Conservation (phyloP, 1,284 basidiomycete species). For the Sutorius eximius region DNA sequence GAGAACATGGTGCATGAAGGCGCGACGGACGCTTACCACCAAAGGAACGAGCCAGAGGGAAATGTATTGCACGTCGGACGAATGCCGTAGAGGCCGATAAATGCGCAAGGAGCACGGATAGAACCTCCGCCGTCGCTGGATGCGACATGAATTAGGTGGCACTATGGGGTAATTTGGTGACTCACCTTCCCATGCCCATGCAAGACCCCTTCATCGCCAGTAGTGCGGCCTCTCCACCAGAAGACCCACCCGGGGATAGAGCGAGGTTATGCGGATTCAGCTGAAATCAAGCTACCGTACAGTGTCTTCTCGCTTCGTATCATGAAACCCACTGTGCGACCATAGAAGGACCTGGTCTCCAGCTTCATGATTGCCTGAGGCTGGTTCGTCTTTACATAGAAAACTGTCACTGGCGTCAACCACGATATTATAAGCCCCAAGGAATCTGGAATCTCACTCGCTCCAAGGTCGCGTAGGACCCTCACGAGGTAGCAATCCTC, state of each 20-base stretch:
- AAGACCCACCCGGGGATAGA: constrained; percentile 48
- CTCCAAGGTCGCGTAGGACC: constrained; percentile 35
- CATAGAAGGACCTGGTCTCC: constrained; percentile 41
- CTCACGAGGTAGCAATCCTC: constrained; percentile 27
- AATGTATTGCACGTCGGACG: constrained; percentile 48
- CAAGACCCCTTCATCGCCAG: constrained; percentile 48
- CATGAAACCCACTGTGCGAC: constrained; percentile 36
- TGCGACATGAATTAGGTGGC: not conserved
- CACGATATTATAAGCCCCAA: not conserved
- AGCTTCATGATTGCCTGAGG: constrained; percentile 44
- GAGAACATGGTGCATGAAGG: constrained; percentile 28
- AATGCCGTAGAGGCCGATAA: constrained; percentile 45
- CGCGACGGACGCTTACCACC: constrained; percentile 31
- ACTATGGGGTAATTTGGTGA: constrained; percentile 14
- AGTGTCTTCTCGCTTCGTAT: not conserved
- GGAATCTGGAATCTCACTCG: constrained; percentile 21
- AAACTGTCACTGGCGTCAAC: constrained; percentile 30
- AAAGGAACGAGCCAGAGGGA: constrained; percentile 24
- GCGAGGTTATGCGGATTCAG: constrained; percentile 49
- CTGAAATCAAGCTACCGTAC: constrained; percentile 6
- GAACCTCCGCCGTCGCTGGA: constrained; percentile 33
- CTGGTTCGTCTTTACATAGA: constrained; percentile 50
- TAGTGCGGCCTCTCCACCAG: constrained; percentile 55
- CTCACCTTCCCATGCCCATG: constrained; percentile 55
- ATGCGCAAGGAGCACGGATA: constrained; percentile 42